Percentiles rank a stretch among this genome's conserved stretches.
Evolutionary conservation across 495 filamentous ascomycete species (phyloP).

Genomic region (Penicillium fimorum): DNA sequence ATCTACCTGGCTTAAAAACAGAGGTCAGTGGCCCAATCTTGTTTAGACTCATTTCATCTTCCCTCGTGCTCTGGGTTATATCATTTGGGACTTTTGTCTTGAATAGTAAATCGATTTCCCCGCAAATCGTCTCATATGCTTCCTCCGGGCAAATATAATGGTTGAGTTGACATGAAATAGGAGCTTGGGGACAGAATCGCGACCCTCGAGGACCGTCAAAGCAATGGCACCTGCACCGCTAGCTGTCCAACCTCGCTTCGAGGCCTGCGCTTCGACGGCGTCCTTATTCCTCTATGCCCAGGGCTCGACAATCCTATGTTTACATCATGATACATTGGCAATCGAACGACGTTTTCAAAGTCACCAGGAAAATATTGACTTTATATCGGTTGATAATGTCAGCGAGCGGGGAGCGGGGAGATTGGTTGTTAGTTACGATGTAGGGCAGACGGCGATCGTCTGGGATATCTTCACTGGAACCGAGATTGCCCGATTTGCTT

Average conservation of each 20-base stretch:
- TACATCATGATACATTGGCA: constrained; percentile 87
- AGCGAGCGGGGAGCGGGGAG: constrained; percentile 84
- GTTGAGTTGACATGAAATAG: constrained; percentile 37
- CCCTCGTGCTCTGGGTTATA: background rate
- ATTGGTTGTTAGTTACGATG: constrained; percentile 90
- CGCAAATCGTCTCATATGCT: background rate
- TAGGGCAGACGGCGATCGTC: constrained; percentile 86
- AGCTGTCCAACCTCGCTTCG: constrained; percentile 58
- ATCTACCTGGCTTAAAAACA: constrained; percentile 14
- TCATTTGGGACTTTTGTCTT: constrained; percentile 4
- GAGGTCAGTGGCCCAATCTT: constrained; percentile 20
- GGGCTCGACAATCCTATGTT: constrained; percentile 70
- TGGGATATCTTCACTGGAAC: constrained; percentile 95
- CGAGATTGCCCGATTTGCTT: constrained; percentile 83
- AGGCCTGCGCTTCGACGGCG: constrained; percentile 82
- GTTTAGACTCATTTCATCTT: constrained; percentile 5
- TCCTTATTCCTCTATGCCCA: constrained; percentile 86
- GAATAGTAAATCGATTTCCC: background rate
- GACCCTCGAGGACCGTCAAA: constrained; percentile 26
- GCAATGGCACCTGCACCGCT: constrained; percentile 51
- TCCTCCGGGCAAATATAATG: constrained; percentile 15
- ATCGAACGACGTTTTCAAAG: constrained; percentile 84
- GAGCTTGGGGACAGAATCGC: constrained; percentile 27
- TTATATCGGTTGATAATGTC: constrained; percentile 87
- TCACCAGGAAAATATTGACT: constrained; percentile 77